These are phyloP conservation scores for Hirschfeldia incana DNA, from an alignment of 345 rosid species.

Conservation along the genomic window DNA sequence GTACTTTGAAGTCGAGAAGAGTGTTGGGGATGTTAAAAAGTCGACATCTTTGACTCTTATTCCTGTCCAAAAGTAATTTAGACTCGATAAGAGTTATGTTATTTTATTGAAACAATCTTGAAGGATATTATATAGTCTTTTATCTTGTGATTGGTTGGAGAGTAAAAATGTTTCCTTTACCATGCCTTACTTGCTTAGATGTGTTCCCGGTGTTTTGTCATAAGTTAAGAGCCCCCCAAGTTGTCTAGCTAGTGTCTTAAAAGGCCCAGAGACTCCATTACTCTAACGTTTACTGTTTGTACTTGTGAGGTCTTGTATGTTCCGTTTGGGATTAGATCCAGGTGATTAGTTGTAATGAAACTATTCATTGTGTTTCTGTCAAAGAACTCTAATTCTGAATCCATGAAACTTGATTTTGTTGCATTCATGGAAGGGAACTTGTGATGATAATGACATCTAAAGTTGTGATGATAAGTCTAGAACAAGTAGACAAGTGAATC, in stretches of 20 bases:
- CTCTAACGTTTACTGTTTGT: not conserved
- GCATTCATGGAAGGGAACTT: not conserved
- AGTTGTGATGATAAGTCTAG: not conserved
- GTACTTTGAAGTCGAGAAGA: too few relatives aligned
- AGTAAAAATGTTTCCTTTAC: not conserved
- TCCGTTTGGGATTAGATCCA: not conserved
- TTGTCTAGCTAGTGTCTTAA: not conserved
- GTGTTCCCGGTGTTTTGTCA: not conserved
- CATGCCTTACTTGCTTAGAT: not conserved
- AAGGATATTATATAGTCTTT: not conserved
- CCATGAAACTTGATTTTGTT: too few relatives aligned
- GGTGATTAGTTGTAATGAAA: too few relatives aligned
- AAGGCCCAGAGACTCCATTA: not conserved
- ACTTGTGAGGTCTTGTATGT: not conserved
- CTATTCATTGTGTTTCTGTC: too few relatives aligned
- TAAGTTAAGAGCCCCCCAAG: not conserved
- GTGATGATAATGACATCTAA: not conserved
- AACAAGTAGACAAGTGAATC: not conserved
- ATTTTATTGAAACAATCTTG: not conserved
- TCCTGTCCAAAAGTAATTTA: not conserved
- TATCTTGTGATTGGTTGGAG: not conserved
- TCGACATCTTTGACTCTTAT: not conserved
- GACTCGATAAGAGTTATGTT: not conserved
- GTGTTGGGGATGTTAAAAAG: too few relatives aligned
- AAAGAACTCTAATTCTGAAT: too few relatives aligned